Evolutionary conservation across 257 asterid species (phyloP), one percentile per base, ranked within the genome.

Genomic region (Echium plantagineum): DNA sequence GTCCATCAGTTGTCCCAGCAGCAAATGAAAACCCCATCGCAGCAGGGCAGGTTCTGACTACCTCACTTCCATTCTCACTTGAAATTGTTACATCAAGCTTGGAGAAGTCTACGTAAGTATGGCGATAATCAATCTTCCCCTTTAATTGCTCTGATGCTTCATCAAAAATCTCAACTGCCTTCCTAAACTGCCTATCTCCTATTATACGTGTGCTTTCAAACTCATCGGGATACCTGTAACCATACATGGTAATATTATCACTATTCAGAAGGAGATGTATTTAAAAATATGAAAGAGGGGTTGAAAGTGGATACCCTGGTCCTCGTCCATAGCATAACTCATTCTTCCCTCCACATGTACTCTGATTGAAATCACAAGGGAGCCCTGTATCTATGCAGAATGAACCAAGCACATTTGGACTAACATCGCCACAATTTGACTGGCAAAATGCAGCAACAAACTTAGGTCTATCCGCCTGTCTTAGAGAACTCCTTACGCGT

Each of bases 1-100:
- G 99, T 55, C 99, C 99, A 73, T 93, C 99, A 32, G 99, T 93
- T 66, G 99, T 93, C 67, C 99, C 99, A 55, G 99, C 99, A 66
- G 99, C 99, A 78, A 93, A 93, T 49, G 86, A 95, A 77, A 93
- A 93, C 17, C 99, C 99, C 99, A 93, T 86, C 9, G 99, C 94
- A 15, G 99, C 97, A 60, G 99, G 96, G 74, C 99, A 93, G 35
- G 99, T 93, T 73, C 79, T 86, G 17, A 81, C 87, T 46, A 64
- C 80, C 59, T 82, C 72, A 57, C 70, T 64, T 69, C 78, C 90
- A 18, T 79, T 90, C 67, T 74, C 79, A 64, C 75, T 79, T 17
- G 86, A 68, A 56, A 84, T 80, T 62, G 86, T 80, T 63, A 93
- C 95, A 71, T 81, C 77, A 55, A 86, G 88, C 15, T 83, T 75